Conservation (phyloP, 2,329 filamentous ascomycete genomes). For the Aureobasidium mangrovei region DNA sequence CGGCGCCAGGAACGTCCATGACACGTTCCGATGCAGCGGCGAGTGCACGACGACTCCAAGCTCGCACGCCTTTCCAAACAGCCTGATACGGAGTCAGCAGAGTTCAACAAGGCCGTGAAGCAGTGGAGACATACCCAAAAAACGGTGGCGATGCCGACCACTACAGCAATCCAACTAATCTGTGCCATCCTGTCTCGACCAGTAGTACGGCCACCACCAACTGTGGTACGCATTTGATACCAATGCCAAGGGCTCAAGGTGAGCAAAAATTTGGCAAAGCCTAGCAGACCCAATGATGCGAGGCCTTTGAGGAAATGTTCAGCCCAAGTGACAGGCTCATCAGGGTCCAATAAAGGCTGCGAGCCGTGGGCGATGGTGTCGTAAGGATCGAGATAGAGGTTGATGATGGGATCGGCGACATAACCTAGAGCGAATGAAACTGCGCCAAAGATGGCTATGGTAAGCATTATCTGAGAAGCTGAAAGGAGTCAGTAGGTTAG, state of each 20-base stretch:
- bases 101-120: conserved; percentile 4
- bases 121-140: conserved; percentile 51
- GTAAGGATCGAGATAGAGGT: conserved; percentile 71
- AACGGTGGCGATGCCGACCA: conserved; percentile 73
- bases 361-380: conserved; percentile 27
- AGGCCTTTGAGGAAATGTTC: conserved; percentile 85
- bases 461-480: conserved; percentile 60
- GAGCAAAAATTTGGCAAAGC: conserved; percentile 72
- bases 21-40: conserved; percentile 71
- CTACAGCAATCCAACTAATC: conserved; percentile 68
- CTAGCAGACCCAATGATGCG: conserved; percentile 78
- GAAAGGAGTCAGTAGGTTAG: conserved; percentile 28
- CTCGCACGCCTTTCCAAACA: conserved; percentile 73
- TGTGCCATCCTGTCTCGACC: conserved; percentile 71
- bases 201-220: conserved; percentile 48
- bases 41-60: conserved; percentile 62
- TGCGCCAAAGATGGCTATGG: conserved; percentile 59
- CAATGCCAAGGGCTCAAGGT: conserved; percentile 67
- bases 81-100: conserved; percentile 40
- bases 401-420: conserved; percentile 84
- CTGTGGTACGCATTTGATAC: conserved; percentile 59
- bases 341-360: conserved; percentile 28
- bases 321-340: conserved; percentile 56
- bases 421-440: conserved; percentile 81
- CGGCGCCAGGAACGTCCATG: conserved; percentile 65